A percentile compares a stretch with the other conserved stretches of the same genome.
These are phyloP conservation scores for Trichoderma sp. DNA, from an alignment of 2,329 filamentous ascomycete genomes.

Conservation along the genomic window DNA sequence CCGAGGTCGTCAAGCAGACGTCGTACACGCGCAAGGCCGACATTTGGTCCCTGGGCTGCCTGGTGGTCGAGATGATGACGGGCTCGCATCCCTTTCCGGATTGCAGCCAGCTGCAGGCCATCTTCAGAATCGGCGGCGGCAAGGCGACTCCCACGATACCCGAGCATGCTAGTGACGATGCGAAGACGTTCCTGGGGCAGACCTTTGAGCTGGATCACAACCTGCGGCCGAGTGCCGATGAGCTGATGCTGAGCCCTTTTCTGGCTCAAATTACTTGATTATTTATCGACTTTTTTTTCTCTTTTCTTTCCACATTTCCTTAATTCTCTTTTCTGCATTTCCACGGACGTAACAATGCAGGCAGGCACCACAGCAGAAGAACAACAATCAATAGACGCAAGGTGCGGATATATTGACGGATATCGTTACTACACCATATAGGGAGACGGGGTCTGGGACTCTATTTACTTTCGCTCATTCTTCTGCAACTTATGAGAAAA, in stretches of 20 bases:
- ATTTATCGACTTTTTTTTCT: background rate
- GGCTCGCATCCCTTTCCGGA: conserved; percentile 95
- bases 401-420: conserved; percentile 1
- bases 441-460: background rate
- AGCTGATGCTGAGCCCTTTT: conserved; percentile 83
- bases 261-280: conserved; percentile 63
- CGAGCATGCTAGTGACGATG: conserved; percentile 81
- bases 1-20: conserved; percentile 96
- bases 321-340: conserved; percentile 4
- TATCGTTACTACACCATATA: conserved; percentile 7
- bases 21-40: conserved; percentile 98
- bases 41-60: conserved; percentile 95
- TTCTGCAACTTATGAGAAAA: conserved; percentile 10
- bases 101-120: conserved; percentile 94
- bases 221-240: conserved; percentile 86
- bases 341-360: conserved; percentile 28
- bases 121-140: conserved; percentile 94
- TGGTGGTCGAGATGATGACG: conserved; percentile 99
- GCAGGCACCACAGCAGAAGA: conserved; percentile 29
- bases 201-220: conserved; percentile 97
- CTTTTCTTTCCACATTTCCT: background rate
- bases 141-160: conserved; percentile 87
- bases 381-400: conserved; percentile 25
- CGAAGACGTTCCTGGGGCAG: conserved; percentile 77
- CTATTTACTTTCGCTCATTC: background rate